phyloP scores from a whole-genome alignment of 306 rosid species.

The Abrus precatorius region DNA sequence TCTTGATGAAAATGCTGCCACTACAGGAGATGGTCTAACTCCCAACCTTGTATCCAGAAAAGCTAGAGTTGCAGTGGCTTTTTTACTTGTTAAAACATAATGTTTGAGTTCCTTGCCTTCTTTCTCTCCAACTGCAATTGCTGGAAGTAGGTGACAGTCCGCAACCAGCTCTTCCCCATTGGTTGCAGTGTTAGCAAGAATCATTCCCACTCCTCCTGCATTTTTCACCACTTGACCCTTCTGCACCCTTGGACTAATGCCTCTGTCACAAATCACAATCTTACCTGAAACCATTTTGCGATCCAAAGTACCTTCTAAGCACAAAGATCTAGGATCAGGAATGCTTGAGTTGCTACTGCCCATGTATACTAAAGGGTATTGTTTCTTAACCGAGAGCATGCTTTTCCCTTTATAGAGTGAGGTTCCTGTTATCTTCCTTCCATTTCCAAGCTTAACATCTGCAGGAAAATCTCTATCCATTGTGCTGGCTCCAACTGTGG shows the following conservation, averaged over 20 bases:
- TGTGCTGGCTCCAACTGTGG: slow-evolving; percentile 94
- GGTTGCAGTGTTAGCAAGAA: slow-evolving; percentile 77
- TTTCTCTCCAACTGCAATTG: slow-evolving; percentile 83
- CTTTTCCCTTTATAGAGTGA: slow-evolving; percentile 65
- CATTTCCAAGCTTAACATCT: slow-evolving; percentile 69
- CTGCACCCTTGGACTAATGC: slow-evolving; percentile 89
- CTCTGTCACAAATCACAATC: slow-evolving; percentile 93
- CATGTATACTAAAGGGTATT: slow-evolving; percentile 66
- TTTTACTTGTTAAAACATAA: slow-evolving; percentile 62
- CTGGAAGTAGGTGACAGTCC: slow-evolving; percentile 87
- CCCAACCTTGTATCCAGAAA: slow-evolving; percentile 80
- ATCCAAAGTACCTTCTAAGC: slow-evolving; percentile 67
- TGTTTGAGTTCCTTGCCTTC: slow-evolving; percentile 74
- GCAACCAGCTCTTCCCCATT: slow-evolving; percentile 95
- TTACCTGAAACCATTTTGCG: slow-evolving; percentile 64
- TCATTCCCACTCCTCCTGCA: slow-evolving; percentile 95
- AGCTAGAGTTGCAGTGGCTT: slow-evolving; percentile 67
- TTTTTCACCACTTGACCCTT: slow-evolving; percentile 91
- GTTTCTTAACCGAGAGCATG: slow-evolving; percentile 42
- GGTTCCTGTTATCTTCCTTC: slow-evolving; percentile 60
- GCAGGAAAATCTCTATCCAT: slow-evolving; percentile 97
- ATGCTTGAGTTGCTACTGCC: slow-evolving; percentile 44
- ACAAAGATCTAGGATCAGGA: slow-evolving; percentile 57
- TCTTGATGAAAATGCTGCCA: slow-evolving; percentile 96
- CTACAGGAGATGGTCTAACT: slow-evolving; percentile 87